Conservation (phyloP, 1,139 yeast species). For the Hyphopichia khmerensis region DNA sequence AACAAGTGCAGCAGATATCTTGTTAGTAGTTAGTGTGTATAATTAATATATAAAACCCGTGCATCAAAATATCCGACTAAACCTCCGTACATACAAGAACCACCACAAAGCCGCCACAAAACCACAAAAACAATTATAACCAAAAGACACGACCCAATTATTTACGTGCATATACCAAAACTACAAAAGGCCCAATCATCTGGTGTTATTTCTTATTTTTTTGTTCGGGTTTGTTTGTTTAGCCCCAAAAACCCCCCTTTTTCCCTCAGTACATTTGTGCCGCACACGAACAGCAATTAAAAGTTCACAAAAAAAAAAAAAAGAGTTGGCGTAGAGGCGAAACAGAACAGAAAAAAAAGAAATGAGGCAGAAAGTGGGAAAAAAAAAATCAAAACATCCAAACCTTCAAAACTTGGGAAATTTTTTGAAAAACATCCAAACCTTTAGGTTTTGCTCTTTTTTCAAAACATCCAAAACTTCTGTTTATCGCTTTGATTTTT, state of each 20-base stretch:
- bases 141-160: neutral
- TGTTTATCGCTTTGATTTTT: neutral
- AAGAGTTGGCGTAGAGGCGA: too few species aligned
- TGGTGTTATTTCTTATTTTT: neutral
- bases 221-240: too few species aligned
- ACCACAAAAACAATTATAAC: neutral
- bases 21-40: too few species aligned
- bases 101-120: too few species aligned
- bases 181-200: neutral
- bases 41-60: too few species aligned
- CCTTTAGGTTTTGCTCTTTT: neutral
- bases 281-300: neutral
- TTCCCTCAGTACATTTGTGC: neutral
- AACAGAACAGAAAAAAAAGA: too few species aligned
- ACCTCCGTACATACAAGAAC: neutral
- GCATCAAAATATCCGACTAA: too few species aligned
- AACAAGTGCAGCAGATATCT: conserved; percentile 22
- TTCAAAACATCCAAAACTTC: conserved; percentile 5
- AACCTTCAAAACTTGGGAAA: neutral
- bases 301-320: too few species aligned
- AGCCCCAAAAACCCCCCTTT: neutral
- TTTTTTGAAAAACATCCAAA: conserved; percentile 1
- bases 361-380: neutral
- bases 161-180: too few species aligned
- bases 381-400: conserved; percentile 1